Evolutionary conservation across 2,329 filamentous ascomycete genomes (phyloP).

Genomic region (Kalmusia sp.): DNA sequence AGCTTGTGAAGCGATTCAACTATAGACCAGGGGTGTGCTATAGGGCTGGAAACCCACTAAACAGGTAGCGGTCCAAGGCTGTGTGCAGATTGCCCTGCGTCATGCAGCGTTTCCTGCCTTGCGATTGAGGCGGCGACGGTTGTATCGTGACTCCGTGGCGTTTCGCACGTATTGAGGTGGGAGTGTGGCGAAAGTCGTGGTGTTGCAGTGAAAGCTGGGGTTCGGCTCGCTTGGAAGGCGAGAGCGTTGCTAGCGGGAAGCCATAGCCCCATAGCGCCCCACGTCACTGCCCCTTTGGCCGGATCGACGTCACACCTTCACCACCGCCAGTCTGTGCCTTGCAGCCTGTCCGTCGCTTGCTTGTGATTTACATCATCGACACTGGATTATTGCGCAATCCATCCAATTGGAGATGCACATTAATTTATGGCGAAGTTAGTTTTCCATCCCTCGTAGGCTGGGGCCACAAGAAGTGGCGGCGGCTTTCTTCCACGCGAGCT

Average conservation of each 20-base stretch:
- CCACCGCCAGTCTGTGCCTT: slow-evolving; percentile 10
- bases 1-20: slow-evolving; percentile 15
- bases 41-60: slow-evolving; percentile 8
- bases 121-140: background rate
- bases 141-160: slow-evolving; percentile 5
- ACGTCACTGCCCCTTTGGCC: slow-evolving; percentile 20
- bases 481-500: slow-evolving; percentile 22
- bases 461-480: background rate
- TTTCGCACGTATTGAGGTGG: slow-evolving; percentile 4
- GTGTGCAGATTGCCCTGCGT: slow-evolving; percentile 5
- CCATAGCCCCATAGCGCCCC: slow-evolving; percentile 15
- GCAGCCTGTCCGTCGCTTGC: slow-evolving; percentile 13
- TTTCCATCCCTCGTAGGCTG: background rate
- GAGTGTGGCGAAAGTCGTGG: slow-evolving; percentile 1
- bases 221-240: slow-evolving; percentile 7
- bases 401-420: slow-evolving; percentile 18
- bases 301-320: slow-evolving; percentile 28
- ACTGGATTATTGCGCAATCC: background rate
- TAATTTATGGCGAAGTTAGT: slow-evolving; percentile 16
- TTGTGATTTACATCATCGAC: slow-evolving; percentile 31
- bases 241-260: slow-evolving; percentile 4
- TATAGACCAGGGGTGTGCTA: slow-evolving; percentile 35
- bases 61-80: background rate
- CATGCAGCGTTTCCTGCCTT: background rate
- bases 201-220: slow-evolving; percentile 6